Base-by-base conservation (phyloP, 495 filamentous ascomycete genomes). In the Penicillium nucicola region DNA sequence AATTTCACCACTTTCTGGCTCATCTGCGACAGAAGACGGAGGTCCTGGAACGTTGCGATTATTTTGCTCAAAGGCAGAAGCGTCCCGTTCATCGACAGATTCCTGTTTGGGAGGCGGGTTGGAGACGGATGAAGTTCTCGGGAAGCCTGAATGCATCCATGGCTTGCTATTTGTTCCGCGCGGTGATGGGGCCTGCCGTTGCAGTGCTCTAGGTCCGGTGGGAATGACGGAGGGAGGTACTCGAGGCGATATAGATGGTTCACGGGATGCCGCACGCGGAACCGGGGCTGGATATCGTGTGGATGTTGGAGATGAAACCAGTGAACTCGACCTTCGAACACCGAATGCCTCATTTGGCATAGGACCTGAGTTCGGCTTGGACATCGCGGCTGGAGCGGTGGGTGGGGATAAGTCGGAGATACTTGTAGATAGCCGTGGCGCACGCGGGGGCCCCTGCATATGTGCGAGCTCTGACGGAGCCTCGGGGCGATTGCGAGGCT, bases 91-190 rank as follows among this genome's bases (percentile, higher is more conserved):
- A 41, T 81, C 77, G 18, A 58, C 67, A 45, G 52, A 69, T 47
- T 51, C 76, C 10, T 77, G 57, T 62, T 70, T 51, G 50, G 67
- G 37, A 51, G 70, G 48, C 53, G 70, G 32, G 20, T 37, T 37
- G 46, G 74, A 52, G 71, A 57, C 48, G 15, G 66, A 49, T 2
- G 64, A 61, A 0, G 60, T 61, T 31, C 68, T 65, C 28, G 46
- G 53, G 36, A 69, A 75, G 14, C 64, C 70, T 5, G 82, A 77
- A 41, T 82, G 84, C 46, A 81, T 76, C 83, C 83, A 86, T 58
- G 80, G 80, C 45, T 84, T 83, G 55, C 45, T 60, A 48, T 68
- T 80, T 32, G 56, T 67, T 31, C 71, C 69, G 9, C 71, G 64
- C 3, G 63, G 61, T 17, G 62, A 60, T 30, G 56, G 50, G 46